These are phyloP conservation scores for Hypoxylon fuscum DNA, from an alignment of 495 filamentous ascomycete species.

Conservation along the genomic window DNA sequence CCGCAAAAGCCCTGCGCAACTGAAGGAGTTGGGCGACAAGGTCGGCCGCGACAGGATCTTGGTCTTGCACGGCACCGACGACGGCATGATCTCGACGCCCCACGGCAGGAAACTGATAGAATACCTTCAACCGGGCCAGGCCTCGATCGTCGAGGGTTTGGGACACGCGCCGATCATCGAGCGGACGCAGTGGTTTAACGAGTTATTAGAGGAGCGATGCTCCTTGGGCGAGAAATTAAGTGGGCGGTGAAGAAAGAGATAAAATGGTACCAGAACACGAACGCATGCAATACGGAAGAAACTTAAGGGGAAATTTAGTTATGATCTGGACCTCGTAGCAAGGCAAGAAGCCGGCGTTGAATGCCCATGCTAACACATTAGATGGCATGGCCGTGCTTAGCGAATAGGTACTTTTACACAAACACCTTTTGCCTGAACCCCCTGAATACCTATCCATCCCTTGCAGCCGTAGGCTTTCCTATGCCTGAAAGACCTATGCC, in stretches of 20 bases:
- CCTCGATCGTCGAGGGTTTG: conserved; percentile 66
- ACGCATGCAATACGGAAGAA: not conserved
- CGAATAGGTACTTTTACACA: no score
- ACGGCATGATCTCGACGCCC: conserved; percentile 75
- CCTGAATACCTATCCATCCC: no score
- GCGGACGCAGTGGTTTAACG: conserved; percentile 66
- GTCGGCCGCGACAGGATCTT: conserved; percentile 77
- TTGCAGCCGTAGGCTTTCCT: no score
- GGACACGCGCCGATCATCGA: conserved; percentile 77
- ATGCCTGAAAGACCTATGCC: no score
- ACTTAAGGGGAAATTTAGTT: not conserved
- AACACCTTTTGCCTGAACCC: no score
- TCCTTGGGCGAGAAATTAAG: conserved; percentile 48
- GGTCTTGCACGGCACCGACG: conserved; percentile 75
- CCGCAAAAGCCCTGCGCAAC: conserved; percentile 69
- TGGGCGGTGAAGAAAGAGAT: conserved; percentile 27
- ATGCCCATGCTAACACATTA: no score
- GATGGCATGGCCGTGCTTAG: no score
- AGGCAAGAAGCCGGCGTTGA: no score
- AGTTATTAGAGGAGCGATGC: conserved; percentile 62
- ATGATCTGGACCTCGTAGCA: not conserved
- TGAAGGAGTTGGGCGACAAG: conserved; percentile 67
- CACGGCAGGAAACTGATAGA: conserved; percentile 69
- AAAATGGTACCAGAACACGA: no score
- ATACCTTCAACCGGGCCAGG: conserved; percentile 58